Percentiles rank a stretch among this genome's conserved stretches.
Conservation (phyloP, 2,329 filamentous ascomycete species). For the Truncatella angustata region DNA sequence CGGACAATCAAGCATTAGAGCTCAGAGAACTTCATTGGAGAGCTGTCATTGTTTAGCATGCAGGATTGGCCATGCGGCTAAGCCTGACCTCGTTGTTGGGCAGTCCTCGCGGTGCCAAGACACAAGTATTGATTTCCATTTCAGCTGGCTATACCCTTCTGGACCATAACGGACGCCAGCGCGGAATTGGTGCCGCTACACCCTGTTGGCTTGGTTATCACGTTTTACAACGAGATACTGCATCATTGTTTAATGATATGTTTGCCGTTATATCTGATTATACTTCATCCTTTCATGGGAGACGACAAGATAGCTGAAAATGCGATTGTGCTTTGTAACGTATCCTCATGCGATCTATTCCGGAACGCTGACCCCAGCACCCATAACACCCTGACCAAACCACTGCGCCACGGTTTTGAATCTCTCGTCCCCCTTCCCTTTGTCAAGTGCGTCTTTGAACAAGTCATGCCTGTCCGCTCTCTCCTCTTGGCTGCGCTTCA, state of each 20-base stretch:
- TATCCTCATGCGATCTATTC: too few species aligned
- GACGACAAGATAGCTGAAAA: too few species aligned
- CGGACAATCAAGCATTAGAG: too few species aligned
- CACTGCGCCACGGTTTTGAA: slow-evolving; percentile 88
- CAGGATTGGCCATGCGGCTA: too few species aligned
- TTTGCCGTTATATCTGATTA: too few species aligned
- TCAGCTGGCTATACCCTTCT: slow-evolving; percentile 1
- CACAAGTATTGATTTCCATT: background rate
- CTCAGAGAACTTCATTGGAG: too few species aligned
- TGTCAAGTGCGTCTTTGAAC: slow-evolving; percentile 76
- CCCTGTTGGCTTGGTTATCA: background rate
- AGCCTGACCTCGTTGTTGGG: background rate
- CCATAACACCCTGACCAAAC: slow-evolving; percentile 89
- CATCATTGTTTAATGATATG: too few species aligned
- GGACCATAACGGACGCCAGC: background rate
- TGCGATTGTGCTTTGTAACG: too few species aligned
- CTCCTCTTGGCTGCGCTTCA: slow-evolving; percentile 82
- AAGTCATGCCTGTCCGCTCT: slow-evolving; percentile 84
- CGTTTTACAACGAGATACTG: too few species aligned
- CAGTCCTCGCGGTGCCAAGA: background rate
- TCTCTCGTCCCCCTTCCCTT: slow-evolving; percentile 50
- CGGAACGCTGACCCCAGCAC: slow-evolving; percentile 1
- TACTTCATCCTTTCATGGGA: too few species aligned
- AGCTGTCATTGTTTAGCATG: too few species aligned
- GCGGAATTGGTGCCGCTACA: background rate